phyloP scores from a whole-genome alignment of 257 asterid species.

The Schizonepeta tenuifolia region DNA sequence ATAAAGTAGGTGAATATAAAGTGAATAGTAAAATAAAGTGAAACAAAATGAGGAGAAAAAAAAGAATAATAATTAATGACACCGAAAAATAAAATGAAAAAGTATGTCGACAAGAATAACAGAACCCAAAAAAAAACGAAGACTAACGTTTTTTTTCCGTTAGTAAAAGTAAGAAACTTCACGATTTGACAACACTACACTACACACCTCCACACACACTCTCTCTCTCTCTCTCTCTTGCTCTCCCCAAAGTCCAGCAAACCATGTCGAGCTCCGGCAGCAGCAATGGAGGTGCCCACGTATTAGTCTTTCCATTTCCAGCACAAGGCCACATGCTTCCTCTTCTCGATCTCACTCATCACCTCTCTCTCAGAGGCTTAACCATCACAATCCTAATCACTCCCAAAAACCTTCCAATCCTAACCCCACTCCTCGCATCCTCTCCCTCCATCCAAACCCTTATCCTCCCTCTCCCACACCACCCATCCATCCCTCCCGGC shows the following conservation, averaged over 20 bases:
- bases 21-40: no score
- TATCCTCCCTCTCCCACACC: conserved; percentile 62
- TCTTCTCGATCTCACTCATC: conserved; percentile 66
- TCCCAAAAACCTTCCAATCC: conserved; percentile 57
- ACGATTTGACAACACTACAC: no score
- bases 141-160: no score
- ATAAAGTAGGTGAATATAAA: no score
- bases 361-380: conserved; percentile 53
- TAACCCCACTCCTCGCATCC: conserved; percentile 55
- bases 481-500: conserved; percentile 63
- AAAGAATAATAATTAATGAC: no score
- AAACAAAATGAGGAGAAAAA: no score
- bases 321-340: conserved; percentile 91
- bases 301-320: conserved; percentile 71
- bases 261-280: conserved; percentile 44
- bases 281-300: conserved; percentile 44
- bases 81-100: no score
- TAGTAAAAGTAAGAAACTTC: no score
- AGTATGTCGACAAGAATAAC: no score
- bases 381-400: conserved; percentile 65
- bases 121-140: no score
- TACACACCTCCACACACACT: no score
- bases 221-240: background rate
- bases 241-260: background rate
- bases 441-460: conserved; percentile 58